Evolutionary conservation across 805 yeast species (phyloP), one percentile per base, ranked within the genome.

Genomic region (Citeromyces nyonsensis): DNA sequence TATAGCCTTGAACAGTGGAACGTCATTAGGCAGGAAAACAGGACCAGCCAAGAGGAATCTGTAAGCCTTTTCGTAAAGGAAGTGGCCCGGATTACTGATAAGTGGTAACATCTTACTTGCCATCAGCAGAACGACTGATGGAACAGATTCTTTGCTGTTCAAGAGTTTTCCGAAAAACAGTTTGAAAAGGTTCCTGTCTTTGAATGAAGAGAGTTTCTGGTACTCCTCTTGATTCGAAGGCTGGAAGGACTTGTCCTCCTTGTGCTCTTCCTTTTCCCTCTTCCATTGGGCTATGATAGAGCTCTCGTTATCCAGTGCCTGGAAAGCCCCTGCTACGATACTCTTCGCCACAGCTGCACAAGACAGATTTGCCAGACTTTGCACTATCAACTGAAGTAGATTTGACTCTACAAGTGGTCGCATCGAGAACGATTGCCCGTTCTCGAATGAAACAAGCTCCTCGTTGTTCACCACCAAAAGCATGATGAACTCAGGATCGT

Each of bases 401-500:
- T 61, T 58, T 1, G 80, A 60, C 2, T 74, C 80, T 4, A 76
- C 56, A 18, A 82, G 51, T 30, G 60, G 63, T 41, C 63, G 67
- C 29, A 79, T 51, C 37, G 79, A 70, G 6, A 41, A 46, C 9
- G 47, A 52, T 4, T 49, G 56, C 4, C 51, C 54, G 7, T 48
- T 48, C 3, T 45, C 42, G 10, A 53, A 35, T 18, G 46, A 51
- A 28, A 79, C 63, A 24, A 80, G 54, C 38, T 79, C 86, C 4
- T 70, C 74, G 41, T 73, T 79, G 47, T 74, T 77, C 25, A 78
- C 47, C 4, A 76, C 51, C 37, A 75, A 45, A 34, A 78, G 56
- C 38, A 82, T 48, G 25, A 85, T 42, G 44, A 85, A 82, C 44
- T 77, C 73, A n/a, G 73, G 65, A 45, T 83, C 88, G 7, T 18